These are phyloP conservation scores for Penicillium crustosum DNA, from an alignment of 2,329 filamentous ascomycete species.

Conservation along the genomic window DNA sequence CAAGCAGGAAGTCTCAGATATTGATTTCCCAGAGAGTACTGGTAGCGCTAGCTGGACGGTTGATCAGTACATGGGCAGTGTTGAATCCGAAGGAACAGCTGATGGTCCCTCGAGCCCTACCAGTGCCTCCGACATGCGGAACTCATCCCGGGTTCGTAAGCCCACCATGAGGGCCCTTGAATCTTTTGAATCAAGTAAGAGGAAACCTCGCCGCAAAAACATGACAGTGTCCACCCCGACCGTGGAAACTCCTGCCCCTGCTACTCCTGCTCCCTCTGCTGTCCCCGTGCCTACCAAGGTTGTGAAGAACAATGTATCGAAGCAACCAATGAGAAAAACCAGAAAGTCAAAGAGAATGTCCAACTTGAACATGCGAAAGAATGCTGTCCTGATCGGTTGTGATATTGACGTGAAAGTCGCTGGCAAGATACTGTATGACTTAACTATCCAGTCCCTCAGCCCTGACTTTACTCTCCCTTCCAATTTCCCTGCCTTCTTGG, in stretches of 20 bases:
- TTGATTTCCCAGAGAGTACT: slow-evolving; percentile 16
- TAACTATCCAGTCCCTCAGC: slow-evolving; percentile 9
- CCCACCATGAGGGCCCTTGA: slow-evolving; percentile 34
- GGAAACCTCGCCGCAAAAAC: slow-evolving; percentile 13
- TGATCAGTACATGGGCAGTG: slow-evolving; percentile 17
- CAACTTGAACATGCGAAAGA: slow-evolving; percentile 2
- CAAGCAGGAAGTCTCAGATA: slow-evolving; percentile 9
- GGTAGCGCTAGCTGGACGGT: slow-evolving; percentile 15
- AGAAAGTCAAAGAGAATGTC: slow-evolving; percentile 7
- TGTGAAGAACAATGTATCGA: background rate
- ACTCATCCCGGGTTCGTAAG: slow-evolving; percentile 31
- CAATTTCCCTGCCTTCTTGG: slow-evolving; percentile 6
- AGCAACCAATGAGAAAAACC: slow-evolving; percentile 3
- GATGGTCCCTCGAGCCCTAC: slow-evolving; percentile 18
- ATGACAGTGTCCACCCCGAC: background rate
- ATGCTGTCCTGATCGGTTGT: slow-evolving; percentile 1
- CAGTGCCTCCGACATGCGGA: slow-evolving; percentile 22
- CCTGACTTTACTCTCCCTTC: slow-evolving; percentile 12
- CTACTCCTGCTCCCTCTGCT: background rate
- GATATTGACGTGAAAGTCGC: slow-evolving; percentile 10
- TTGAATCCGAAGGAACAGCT: slow-evolving; percentile 10
- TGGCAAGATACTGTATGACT: slow-evolving; percentile 12
- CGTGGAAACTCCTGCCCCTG: background rate
- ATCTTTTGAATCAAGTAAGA: slow-evolving; percentile 19
- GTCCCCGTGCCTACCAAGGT: background rate